A percentile compares a stretch with the other conserved stretches of the same genome.
phyloP scores from a whole-genome alignment of 208 protist species.

The Wallacemonas sp. region DNA sequence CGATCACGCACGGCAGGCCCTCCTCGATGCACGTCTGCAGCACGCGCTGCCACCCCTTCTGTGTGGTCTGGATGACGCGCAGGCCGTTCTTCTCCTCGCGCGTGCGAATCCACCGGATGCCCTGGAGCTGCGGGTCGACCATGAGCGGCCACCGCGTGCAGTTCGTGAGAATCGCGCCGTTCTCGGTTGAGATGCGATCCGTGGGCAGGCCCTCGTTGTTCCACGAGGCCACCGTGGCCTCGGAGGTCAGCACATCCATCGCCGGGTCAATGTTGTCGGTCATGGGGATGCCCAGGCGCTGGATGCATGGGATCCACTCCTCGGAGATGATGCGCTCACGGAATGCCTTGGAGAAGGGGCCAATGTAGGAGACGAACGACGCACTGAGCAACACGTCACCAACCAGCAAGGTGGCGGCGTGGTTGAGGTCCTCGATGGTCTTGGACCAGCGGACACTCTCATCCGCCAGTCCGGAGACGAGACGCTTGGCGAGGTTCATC shows the following conservation, averaged over 20 bases:
- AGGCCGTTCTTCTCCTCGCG: conserved; percentile 95
- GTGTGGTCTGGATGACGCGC: conserved; percentile 91
- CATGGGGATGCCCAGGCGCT: conserved; percentile 92
- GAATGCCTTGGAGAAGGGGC: conserved; percentile 97
- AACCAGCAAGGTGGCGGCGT: conserved; percentile 88
- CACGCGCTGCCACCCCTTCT: conserved; percentile 90
- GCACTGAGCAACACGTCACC: conserved; percentile 97
- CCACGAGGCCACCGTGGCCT: conserved; percentile 95
- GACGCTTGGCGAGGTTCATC: conserved; percentile 93
- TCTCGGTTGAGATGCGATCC: conserved; percentile 97
- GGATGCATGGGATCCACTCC: conserved; percentile 93
- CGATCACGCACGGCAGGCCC: conserved; percentile 93
- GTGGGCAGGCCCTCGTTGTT: conserved; percentile 97
- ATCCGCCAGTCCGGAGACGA: conserved; percentile 95
- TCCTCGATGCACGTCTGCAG: conserved; percentile 94
- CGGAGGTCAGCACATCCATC: conserved; percentile 90
- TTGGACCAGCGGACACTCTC: conserved; percentile 97
- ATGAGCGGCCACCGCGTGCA: conserved; percentile 98
- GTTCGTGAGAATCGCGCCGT: conserved; percentile 96
- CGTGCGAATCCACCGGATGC: conserved; percentile 97
- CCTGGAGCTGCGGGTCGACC: conserved; percentile 99
- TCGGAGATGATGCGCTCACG: conserved; percentile 92
- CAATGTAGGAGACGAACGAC: conserved; percentile 98
- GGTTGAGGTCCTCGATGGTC: conserved; percentile 92
- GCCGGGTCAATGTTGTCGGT: conserved; percentile 93